Percentiles rank a stretch among this genome's conserved stretches.
Evolutionary conservation across 202 grass and related monocot species (phyloP).

Genomic region (Digitaria exilis): DNA sequence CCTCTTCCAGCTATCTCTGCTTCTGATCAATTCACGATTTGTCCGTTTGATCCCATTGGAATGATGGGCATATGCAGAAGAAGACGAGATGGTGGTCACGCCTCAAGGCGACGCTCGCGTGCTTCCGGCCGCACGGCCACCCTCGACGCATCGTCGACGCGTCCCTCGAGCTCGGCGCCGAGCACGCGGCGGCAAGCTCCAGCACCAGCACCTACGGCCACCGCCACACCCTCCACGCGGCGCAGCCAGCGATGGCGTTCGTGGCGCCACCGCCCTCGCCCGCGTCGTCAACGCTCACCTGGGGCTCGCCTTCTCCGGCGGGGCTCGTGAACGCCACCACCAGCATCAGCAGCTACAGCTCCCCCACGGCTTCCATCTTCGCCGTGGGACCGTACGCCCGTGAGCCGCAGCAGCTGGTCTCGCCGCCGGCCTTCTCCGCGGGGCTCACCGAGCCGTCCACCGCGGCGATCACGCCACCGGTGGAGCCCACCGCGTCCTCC

Average conservation of each 20-base stretch:
- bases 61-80: conserved; percentile 40
- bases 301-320: conserved; percentile 55
- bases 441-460: conserved; percentile 75
- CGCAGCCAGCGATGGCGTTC: conserved; percentile 49
- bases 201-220: background rate
- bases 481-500: conserved; percentile 28
- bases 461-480: conserved; percentile 61
- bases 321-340: conserved; percentile 11
- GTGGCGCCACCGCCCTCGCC: conserved; percentile 73
- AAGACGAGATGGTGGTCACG: conserved; percentile 56
- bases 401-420: conserved; percentile 69
- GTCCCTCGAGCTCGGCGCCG: background rate
- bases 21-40: background rate
- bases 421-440: conserved; percentile 66
- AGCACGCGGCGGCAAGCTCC: background rate
- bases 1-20: background rate
- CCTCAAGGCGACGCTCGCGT: conserved; percentile 32
- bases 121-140: conserved; percentile 45
- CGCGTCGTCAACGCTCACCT: conserved; percentile 53
- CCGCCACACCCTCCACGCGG: conserved; percentile 24
- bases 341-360: conserved; percentile 38
- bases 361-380: conserved; percentile 67
- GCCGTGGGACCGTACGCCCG: conserved; percentile 70
- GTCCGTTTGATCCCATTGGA: background rate
- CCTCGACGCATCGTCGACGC: conserved; percentile 42